Conservation (phyloP, 768 basidiomycete species). For the Pisolithus orientalis region DNA sequence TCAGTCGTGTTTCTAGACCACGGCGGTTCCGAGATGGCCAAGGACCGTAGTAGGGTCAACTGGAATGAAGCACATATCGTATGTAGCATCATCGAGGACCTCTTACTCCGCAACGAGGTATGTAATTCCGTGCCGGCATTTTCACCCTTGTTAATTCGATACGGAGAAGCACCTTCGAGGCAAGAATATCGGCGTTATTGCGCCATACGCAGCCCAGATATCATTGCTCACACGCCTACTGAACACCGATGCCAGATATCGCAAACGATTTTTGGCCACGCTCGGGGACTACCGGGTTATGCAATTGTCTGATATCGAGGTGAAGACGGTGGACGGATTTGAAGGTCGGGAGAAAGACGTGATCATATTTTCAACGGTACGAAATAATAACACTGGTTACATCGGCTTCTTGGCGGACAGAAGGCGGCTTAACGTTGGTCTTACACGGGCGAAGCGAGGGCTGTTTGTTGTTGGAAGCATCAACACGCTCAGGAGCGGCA, state of each 20-base stretch:
- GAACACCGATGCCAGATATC: conserved; percentile 46
- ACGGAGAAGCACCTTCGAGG: conserved; percentile 50
- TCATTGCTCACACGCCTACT: conserved; percentile 64
- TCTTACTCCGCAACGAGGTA: conserved; percentile 70
- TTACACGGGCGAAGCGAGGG: conserved; percentile 85
- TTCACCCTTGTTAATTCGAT: conserved; percentile 7
- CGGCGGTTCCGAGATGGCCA: conserved; percentile 55
- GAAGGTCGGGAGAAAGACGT: conserved; percentile 92
- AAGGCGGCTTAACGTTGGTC: conserved; percentile 81
- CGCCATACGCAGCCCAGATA: conserved; percentile 88
- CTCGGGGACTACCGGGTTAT: conserved; percentile 62
- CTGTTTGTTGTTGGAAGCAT: conserved; percentile 75
- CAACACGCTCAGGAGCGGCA: conserved; percentile 51
- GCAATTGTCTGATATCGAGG: conserved; percentile 66
- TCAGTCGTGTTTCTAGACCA: conserved; percentile 84
- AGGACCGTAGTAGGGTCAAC: conserved; percentile 73
- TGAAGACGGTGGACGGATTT: conserved; percentile 93
- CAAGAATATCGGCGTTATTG: conserved; percentile 84
- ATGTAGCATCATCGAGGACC: conserved; percentile 74
- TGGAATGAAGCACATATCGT: conserved; percentile 73
- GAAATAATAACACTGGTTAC: conserved; percentile 68
- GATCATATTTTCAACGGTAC: conserved; percentile 86
- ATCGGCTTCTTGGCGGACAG: conserved; percentile 90
- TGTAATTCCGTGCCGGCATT: conserved; percentile 12
- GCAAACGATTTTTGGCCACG: conserved; percentile 46